These are phyloP conservation scores for Besnoitia besnoiti DNA, from an alignment of 169 alveolate species.

Conservation along the genomic window DNA sequence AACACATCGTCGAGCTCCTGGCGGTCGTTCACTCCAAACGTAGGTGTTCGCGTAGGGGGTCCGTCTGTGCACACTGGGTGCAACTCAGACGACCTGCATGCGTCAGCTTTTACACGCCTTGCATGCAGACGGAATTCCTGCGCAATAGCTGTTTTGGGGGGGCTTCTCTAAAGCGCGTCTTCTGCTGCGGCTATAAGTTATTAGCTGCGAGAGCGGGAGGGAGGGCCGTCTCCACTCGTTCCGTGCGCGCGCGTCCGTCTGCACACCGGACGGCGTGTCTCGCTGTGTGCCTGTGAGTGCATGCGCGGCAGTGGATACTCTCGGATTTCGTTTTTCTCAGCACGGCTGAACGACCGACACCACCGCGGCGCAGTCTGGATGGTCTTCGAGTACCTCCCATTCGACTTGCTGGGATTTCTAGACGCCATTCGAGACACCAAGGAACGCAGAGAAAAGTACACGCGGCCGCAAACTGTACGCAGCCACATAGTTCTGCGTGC, in stretches of 20 bases:
- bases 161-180: no score
- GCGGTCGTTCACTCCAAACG: constrained; percentile 40
- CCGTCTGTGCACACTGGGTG: not conserved
- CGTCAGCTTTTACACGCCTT: no score
- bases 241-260: no score
- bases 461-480: constrained; percentile 66
- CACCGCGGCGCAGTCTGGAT: constrained; percentile 73
- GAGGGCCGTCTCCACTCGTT: no score
- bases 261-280: no score
- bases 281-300: not conserved
- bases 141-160: no score
- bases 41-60: not conserved
- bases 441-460: constrained; percentile 31
- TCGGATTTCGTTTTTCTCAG: constrained; percentile 4
- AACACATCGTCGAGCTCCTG: constrained; percentile 26
- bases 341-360: not conserved
- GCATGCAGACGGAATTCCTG: no score
- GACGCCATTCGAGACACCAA: constrained; percentile 58
- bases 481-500: not conserved
- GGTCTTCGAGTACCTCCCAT: constrained; percentile 74
- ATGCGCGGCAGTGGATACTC: not conserved
- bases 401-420: constrained; percentile 71
- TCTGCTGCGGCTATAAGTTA: no score
- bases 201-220: no score
- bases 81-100: not conserved